Base-by-base conservation (phyloP, 768 basidiomycete genomes). In the Fibroporia radiculosa region DNA sequence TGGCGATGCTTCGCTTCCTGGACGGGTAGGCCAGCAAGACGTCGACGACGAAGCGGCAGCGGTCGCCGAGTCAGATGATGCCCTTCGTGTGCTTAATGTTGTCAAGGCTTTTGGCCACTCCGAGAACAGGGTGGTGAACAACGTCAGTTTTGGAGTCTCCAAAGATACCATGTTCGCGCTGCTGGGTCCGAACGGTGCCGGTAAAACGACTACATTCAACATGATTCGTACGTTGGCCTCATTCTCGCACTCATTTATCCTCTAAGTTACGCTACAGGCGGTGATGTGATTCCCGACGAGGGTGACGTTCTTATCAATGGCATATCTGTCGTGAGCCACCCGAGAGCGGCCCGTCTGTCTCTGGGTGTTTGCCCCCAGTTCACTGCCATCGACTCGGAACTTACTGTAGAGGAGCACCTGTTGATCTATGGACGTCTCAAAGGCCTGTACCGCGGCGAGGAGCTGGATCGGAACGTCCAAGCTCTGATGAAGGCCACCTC, bases 321-420 rank as follows among this genome's bases (percentile, higher is more conserved):
- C 2, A 66, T 70, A 25, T 88, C 84, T 3, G 78, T 84, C 28
- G 65, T 84, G 23, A 68, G 70, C n/a, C 69, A 78, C 44, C 77
- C 86, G 0, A 74, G 75, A 18, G 68, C 61, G 4, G 83, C 87
- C 28, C 74, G 84, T 20, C 70, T 81, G 6, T 72, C 78, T 18
- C 73, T 91, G 5, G 87, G 87, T 3, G 83, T 91, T 40, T 91
- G 86, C 58, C 86, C 86, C 0, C 87, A 89, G 51, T 86, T 88
- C 62, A 87, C 85, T 1, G 85, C 87, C 1, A 87, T 89, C 50
- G 87, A 89, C 52, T 66, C 76, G 11, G 81, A 87, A 55, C 59
- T 89, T 31, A 87, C 84, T 5, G 85, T 88, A 19, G 73, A 82
- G 34, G 83, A 91, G 57, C 87, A 90, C 55, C 66, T 89, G 26